These are phyloP conservation scores for Hymenoscyphus infarciens DNA, from an alignment of 2,329 filamentous ascomycete genomes.

Conservation along the genomic window DNA sequence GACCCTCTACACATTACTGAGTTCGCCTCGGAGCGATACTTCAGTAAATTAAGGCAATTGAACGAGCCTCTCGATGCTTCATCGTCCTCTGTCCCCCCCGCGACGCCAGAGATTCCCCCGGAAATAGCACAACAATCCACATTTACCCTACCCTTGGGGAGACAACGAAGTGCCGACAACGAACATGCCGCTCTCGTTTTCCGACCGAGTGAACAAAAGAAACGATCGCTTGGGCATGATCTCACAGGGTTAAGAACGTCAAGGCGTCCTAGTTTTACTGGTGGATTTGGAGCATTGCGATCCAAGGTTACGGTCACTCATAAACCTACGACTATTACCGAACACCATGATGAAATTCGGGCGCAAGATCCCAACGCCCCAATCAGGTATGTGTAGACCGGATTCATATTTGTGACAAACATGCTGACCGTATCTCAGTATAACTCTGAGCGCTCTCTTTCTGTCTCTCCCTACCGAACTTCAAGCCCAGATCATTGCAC, in stretches of 20 bases:
- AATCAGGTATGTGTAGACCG: constrained; percentile 22
- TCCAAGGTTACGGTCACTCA: constrained; percentile 32
- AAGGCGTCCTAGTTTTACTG: constrained; percentile 33
- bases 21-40: constrained; percentile 63
- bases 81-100: constrained; percentile 25
- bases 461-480: constrained; percentile 57
- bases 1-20: constrained; percentile 62
- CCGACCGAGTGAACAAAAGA: constrained; percentile 33
- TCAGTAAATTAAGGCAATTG: constrained; percentile 57
- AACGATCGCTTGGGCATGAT: constrained; percentile 35
- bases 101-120: constrained; percentile 10
- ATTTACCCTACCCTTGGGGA: constrained; percentile 33
- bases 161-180: constrained; percentile 27
- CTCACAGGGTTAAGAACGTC: constrained; percentile 31
- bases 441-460: constrained; percentile 56
- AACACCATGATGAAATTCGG: constrained; percentile 29
- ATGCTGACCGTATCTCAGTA: constrained; percentile 22
- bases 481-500: constrained; percentile 59
- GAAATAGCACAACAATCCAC: constrained; percentile 22
- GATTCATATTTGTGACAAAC: background rate
- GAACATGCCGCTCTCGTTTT: constrained; percentile 23
- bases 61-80: constrained; percentile 39
- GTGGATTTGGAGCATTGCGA: constrained; percentile 33
- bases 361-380: constrained; percentile 26
- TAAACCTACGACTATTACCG: constrained; percentile 29